These are phyloP conservation scores for Ogataea paradorogensis DNA, from an alignment of 805 yeast species.

Conservation along the genomic window DNA sequence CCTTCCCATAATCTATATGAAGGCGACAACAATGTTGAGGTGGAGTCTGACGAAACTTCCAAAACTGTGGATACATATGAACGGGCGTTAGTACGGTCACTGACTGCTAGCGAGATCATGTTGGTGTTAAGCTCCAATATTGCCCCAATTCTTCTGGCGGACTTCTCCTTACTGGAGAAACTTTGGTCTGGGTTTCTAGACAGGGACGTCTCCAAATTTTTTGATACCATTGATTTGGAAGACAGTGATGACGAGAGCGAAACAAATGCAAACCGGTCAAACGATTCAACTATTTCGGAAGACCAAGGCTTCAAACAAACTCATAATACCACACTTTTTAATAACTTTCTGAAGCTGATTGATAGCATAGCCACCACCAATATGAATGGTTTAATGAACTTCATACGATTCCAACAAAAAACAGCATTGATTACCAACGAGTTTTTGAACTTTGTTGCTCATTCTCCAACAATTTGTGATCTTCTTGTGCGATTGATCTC, in stretches of 20 bases:
- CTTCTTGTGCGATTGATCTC: slow-evolving; percentile 81
- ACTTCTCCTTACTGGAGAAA: slow-evolving; percentile 21
- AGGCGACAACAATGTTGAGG: slow-evolving; percentile 21
- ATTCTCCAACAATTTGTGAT: slow-evolving; percentile 88
- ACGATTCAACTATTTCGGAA: not conserved
- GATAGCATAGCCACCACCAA: slow-evolving; percentile 83
- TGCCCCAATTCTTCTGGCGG: slow-evolving; percentile 21
- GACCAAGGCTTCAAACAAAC: slow-evolving; percentile 17
- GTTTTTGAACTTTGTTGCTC: slow-evolving; percentile 70
- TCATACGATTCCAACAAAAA: slow-evolving; percentile 48
- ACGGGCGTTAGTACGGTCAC: slow-evolving; percentile 28
- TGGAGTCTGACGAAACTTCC: slow-evolving; percentile 11
- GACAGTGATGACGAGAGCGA: slow-evolving; percentile 18
- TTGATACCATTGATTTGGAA: slow-evolving; percentile 7
- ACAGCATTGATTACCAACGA: slow-evolving; percentile 57
- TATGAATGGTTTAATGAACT: slow-evolving; percentile 70
- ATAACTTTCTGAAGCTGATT: slow-evolving; percentile 71
- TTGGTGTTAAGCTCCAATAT: slow-evolving; percentile 25
- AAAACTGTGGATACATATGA: slow-evolving; percentile 17
- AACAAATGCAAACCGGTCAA: not conserved
- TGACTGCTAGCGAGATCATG: slow-evolving; percentile 30
- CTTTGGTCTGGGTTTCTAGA: slow-evolving; percentile 35
- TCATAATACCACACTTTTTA: slow-evolving; percentile 30
- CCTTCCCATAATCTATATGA: slow-evolving; percentile 19
- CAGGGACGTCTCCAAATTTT: slow-evolving; percentile 22